Evolutionary conservation across 1,284 basidiomycete species (phyloP), one percentile per base, ranked within the genome.

Genomic region (Austroboletus niveus): DNA sequence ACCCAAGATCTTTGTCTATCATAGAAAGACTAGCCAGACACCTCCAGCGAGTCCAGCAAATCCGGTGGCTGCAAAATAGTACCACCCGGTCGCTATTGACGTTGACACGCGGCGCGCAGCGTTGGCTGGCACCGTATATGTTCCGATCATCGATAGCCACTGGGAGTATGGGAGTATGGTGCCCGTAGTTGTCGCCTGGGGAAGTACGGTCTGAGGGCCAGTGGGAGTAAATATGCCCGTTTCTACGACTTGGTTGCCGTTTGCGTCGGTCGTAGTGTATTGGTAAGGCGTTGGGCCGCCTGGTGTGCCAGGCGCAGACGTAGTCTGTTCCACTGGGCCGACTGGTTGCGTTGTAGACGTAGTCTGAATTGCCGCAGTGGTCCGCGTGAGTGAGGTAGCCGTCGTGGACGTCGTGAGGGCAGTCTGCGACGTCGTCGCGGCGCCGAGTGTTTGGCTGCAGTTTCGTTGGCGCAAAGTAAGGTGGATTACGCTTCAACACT

Each of bases 291-390:
- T 84, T 17, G 75, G 73, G 4, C 75, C 80, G 12, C 74, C 72
- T 20, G 77, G 69, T 1, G 67, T 67, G 17, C 56, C 64, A 1
- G 64, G 66, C 7, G 74, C 76, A 1, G 79, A 40, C 3, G 66
- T 71, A 17, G 85, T 84, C 55, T 77, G 73, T 8, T 77, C 85
- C 1, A 86, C 84, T 4, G 82, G 83, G 0, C 84, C 84, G 11
- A 53, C 32, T 59, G 75, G 77, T 15, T 48, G 53, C 9, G 55
- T 54, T 10, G 62, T 59, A 20, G 65, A 35, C 14, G 69, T 57
- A 2, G 69, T 57, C 11, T 64, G 52, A 31, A 47, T 3, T 6
- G 50, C 10, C n/a, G 52, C 11, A 7, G 60, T 49, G 4, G 64
- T 65, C 43, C 45, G 52, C 9, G 35, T 12, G 24, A 54, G 22